Conservation (phyloP, 768 basidiomycete genomes). For the Termitomyces sp. region DNA sequence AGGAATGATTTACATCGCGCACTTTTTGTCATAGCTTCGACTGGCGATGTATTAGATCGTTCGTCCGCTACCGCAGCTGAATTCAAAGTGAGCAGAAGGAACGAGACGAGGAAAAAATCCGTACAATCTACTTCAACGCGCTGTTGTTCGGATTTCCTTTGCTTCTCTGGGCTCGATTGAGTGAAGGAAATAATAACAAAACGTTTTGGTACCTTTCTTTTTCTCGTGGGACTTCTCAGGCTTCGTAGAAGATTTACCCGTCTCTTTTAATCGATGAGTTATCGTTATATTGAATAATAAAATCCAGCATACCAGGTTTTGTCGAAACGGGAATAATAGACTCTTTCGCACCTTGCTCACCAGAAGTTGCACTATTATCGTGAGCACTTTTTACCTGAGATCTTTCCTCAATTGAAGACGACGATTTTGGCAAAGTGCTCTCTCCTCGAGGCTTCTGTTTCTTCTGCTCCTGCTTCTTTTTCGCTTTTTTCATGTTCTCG, state of each 20-base stretch:
- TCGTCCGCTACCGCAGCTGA: not conserved
- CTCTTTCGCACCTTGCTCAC: not conserved
- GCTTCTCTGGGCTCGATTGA: constrained; percentile 3
- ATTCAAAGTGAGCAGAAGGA: not conserved
- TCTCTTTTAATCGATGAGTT: not conserved
- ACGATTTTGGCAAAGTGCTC: not conserved
- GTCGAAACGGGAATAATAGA: not conserved
- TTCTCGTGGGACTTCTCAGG: not conserved
- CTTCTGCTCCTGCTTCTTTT: not conserved
- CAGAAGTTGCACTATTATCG: not conserved
- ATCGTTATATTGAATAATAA: not conserved
- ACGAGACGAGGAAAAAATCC: not conserved
- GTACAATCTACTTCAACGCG: not conserved
- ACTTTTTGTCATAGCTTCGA: not conserved
- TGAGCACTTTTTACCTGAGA: not conserved
- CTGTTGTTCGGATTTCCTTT: constrained; percentile 1
- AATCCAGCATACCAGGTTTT: not conserved
- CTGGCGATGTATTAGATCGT: not conserved
- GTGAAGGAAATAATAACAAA: not conserved
- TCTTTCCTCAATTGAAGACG: not conserved
- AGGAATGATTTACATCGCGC: not conserved
- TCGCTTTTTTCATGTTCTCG: not conserved
- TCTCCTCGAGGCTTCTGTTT: not conserved
- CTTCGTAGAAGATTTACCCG: not conserved
- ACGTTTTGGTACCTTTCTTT: not conserved